A percentile compares a stretch with the other conserved stretches of the same genome.
phyloP scores from a whole-genome alignment of 2,329 filamentous ascomycete species.

The Diplodia scrobiculata region DNA sequence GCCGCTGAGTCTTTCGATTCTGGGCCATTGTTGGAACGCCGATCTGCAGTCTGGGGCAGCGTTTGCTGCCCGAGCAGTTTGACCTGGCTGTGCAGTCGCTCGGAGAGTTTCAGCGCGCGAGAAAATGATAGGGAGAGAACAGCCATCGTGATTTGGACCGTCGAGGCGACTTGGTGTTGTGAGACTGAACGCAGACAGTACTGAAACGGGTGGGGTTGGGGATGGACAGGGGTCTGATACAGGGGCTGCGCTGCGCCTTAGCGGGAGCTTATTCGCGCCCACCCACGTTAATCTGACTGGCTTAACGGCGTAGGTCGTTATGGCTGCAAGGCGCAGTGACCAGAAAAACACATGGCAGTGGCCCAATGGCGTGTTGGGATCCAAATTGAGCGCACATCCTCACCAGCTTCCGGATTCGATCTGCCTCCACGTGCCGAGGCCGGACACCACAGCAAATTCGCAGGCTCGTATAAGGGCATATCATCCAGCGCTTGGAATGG shows the following conservation, averaged over 20 bases:
- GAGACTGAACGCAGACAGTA: slow-evolving; percentile 24
- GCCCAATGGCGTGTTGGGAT: not conserved
- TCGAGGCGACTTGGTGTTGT: slow-evolving; percentile 5
- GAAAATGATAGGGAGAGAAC: not conserved
- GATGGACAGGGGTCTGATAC: slow-evolving; percentile 17
- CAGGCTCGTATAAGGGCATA: not conserved
- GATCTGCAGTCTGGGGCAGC: not conserved
- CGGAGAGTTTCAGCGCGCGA: slow-evolving; percentile 8
- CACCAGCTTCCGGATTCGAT: not conserved
- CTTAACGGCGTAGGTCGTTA: not conserved
- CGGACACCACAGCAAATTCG: not conserved
- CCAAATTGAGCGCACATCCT: not conserved
- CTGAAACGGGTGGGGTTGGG: slow-evolving; percentile 16
- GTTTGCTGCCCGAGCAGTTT: slow-evolving; percentile 6
- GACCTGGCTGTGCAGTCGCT: not conserved
- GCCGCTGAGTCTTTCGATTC: not conserved
- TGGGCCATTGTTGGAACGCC: not conserved
- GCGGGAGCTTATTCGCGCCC: slow-evolving; percentile 12
- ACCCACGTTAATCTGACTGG: not conserved
- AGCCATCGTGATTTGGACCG: not conserved
- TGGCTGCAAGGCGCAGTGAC: not conserved
- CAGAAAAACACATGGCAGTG: not conserved
- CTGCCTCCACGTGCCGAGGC: not conserved
- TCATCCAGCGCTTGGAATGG: not conserved
- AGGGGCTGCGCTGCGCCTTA: slow-evolving; percentile 4